These are phyloP conservation scores for Clitoria ternatea DNA, from an alignment of 306 rosid genomes.

Conservation along the genomic window DNA sequence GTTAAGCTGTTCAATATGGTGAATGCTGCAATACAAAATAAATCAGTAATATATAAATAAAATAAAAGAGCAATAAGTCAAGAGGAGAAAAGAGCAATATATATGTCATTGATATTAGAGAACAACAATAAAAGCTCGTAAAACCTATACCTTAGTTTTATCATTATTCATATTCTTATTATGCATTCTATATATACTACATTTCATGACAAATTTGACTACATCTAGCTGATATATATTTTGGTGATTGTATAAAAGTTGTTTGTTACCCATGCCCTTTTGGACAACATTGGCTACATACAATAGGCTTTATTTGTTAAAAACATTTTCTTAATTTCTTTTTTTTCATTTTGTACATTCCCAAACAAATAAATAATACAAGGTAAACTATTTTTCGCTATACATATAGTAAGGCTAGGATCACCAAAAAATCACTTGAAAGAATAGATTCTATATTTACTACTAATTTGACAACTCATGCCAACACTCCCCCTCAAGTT, in stretches of 20 bases:
- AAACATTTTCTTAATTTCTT: too few relatives aligned
- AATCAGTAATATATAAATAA: neutral
- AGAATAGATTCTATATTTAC: too few relatives aligned
- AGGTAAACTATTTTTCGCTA: too few relatives aligned
- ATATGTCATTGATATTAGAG: too few relatives aligned
- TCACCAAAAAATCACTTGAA: too few relatives aligned
- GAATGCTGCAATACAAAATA: slow-evolving; percentile 14
- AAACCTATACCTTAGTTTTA: too few relatives aligned
- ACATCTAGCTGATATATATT: neutral
- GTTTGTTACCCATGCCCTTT: neutral
- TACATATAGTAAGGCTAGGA: too few relatives aligned
- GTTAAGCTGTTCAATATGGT: neutral
- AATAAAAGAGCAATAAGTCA: neutral
- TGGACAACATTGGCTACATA: neutral
- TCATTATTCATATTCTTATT: too few relatives aligned
- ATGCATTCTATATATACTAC: neutral
- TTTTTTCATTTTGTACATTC: too few relatives aligned
- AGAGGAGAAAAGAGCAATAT: too few relatives aligned
- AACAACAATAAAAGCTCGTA: too few relatives aligned
- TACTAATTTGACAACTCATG: neutral
- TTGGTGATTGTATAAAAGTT: neutral
- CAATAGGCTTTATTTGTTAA: neutral
- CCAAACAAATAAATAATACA: too few relatives aligned
- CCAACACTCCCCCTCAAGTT: neutral
- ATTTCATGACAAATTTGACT: neutral